Percentiles rank a stretch among this genome's conserved stretches.
These are phyloP conservation scores for Dipteronia dyeriana DNA, from an alignment of 345 rosid species.

Conservation along the genomic window DNA sequence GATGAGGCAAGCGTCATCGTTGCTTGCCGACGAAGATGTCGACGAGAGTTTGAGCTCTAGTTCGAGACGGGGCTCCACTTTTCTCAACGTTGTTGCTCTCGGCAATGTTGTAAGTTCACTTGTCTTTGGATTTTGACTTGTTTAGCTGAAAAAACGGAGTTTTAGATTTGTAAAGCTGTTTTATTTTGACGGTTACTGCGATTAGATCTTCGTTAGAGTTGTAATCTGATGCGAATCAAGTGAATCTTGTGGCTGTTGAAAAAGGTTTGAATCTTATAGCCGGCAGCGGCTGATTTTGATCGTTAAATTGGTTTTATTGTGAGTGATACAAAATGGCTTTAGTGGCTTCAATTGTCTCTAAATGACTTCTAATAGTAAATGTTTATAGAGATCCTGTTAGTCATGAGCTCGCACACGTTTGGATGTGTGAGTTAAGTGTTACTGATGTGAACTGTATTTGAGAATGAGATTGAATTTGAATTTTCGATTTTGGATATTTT, in stretches of 20 bases:
- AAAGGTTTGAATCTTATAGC: too few species aligned
- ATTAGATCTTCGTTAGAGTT: constrained; percentile 5
- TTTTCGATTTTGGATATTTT: too few species aligned
- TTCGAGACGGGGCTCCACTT: constrained; percentile 61
- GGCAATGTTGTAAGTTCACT: constrained; percentile 83
- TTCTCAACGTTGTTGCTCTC: constrained; percentile 83
- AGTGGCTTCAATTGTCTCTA: background rate
- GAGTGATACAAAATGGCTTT: background rate
- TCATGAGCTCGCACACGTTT: background rate
- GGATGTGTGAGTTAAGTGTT: too few species aligned
- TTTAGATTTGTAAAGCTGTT: background rate
- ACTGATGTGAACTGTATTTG: too few species aligned
- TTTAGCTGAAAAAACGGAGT: background rate
- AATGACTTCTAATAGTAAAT: background rate
- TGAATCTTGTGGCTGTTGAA: background rate
- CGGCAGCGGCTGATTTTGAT: background rate
- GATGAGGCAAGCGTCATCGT: constrained; percentile 73
- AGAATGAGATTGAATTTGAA: too few species aligned
- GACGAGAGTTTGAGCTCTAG: constrained; percentile 64
- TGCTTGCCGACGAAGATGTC: constrained; percentile 91
- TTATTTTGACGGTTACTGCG: background rate
- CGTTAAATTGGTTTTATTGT: background rate
- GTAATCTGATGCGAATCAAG: constrained; percentile 2
- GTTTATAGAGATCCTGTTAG: background rate
- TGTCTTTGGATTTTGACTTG: constrained; percentile 1